Base-by-base conservation (phyloP, 164 flowering plant species). In the Euptelea pleiosperma region DNA sequence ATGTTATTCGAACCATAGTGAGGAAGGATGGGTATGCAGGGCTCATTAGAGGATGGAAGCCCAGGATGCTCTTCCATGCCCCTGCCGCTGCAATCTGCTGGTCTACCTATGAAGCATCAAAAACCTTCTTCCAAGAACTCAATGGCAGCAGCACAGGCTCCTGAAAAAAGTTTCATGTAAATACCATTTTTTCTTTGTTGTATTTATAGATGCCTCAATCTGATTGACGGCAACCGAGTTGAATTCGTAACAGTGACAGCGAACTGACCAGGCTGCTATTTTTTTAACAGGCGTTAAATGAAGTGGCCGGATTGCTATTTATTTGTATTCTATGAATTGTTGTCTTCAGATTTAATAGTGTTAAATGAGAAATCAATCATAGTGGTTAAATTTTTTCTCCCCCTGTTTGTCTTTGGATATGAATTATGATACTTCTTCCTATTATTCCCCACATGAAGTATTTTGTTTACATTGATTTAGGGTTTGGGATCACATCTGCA, bases 81-180 rank as follows among this genome's bases (percentile, higher is more conserved):
- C 98, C 98, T 41, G 98, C 96, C 52, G 96, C 98, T 19, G 98
- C 98, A n/a, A 91, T 88, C 67, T 88, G 87, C 75, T 91, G 96
- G 96, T 83, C 96, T 3, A 83, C 91, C 1, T 91, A 88, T 55
- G 98, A 91, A 72, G 85, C 91, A 1, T 66, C 68, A 6, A 91
- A 91, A 73, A 1, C 82, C 55, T 82, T 91, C 74, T 91, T 91
- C 57, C 81, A 84, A 31, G 75, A 82, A 21, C 66, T 71, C 42
- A 89, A 82, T 60, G 65, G 29, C 2, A 53, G 39, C 36, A 30
- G 54, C 19, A 14, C 29, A 14, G 54, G 54, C 10, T 29, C 40
- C 1, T 21, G 29, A 36, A 37, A 18, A 24, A n/a, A n/a, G n/a
- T n/a, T n/a, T n/a, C n/a, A n/a, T n/a, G n/a, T n/a, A n/a, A 33